Conservation (phyloP, 768 basidiomycete species). For the Pisolithus sp. region DNA sequence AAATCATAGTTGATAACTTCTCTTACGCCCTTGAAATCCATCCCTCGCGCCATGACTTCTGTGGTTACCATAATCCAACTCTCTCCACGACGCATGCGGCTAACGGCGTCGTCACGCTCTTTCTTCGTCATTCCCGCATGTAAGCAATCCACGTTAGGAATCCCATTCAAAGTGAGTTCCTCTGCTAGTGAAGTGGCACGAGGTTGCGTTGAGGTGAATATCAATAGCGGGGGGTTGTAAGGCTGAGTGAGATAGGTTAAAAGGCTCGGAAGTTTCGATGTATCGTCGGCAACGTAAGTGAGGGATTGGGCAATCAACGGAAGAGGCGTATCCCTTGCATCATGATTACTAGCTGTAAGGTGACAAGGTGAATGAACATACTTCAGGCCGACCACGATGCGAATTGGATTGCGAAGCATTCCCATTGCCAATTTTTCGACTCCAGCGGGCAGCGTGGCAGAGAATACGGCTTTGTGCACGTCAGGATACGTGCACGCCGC, state of each 20-base stretch:
- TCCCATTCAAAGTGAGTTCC: constrained; percentile 73
- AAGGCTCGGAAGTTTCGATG: constrained; percentile 90
- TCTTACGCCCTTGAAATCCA: constrained; percentile 93
- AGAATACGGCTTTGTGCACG: constrained; percentile 86
- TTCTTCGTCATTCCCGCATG: constrained; percentile 87
- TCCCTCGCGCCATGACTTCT: constrained; percentile 95
- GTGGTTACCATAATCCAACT: constrained; percentile 96
- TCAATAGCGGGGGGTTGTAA: constrained; percentile 84
- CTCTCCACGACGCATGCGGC: constrained; percentile 80
- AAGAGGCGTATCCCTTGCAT: constrained; percentile 81
- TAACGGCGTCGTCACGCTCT: constrained; percentile 80
- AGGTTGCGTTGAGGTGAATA: constrained; percentile 89
- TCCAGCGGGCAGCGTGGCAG: constrained; percentile 87
- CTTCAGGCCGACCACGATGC: constrained; percentile 97
- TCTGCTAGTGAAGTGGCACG: constrained; percentile 75
- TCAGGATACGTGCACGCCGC: constrained; percentile 62
- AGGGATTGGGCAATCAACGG: constrained; percentile 86
- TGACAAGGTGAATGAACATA: constrained; percentile 33
- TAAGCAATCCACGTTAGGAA: constrained; percentile 79
- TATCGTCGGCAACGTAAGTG: constrained; percentile 87
- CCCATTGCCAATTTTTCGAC: constrained; percentile 83
- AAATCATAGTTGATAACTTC: constrained; percentile 98
- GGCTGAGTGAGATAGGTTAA: constrained; percentile 72
- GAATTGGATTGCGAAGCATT: constrained; percentile 79
- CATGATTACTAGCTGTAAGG: neutral